Conservation (phyloP, 495 filamentous ascomycete genomes). For the Aspergillus campestris region DNA sequence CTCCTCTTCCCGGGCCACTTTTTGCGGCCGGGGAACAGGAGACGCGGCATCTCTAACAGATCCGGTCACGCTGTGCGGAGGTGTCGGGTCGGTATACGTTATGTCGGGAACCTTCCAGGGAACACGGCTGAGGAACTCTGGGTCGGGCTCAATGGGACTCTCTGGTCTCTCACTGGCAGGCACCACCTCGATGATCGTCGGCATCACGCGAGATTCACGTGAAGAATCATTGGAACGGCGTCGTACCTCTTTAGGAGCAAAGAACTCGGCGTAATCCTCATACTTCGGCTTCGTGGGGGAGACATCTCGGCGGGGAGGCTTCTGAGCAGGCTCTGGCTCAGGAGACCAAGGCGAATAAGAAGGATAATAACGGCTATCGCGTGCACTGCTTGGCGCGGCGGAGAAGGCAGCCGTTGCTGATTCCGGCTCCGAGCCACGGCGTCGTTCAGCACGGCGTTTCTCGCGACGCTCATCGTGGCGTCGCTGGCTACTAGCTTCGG, state of each 20-base stretch:
- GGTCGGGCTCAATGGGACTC: constrained; percentile 18
- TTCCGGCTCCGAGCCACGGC: constrained; percentile 14
- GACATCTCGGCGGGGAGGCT: constrained; percentile 16
- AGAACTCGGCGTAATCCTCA: constrained; percentile 38
- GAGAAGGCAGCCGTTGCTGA: constrained; percentile 9
- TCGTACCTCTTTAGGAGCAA: constrained; percentile 30
- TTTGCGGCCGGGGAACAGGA: constrained; percentile 18
- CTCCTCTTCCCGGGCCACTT: constrained; percentile 13
- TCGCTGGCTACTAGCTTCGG: constrained; percentile 22
- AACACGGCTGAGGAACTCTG: constrained; percentile 16
- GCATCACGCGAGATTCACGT: constrained; percentile 16
- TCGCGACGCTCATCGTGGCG: constrained; percentile 26
- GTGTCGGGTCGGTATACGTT: constrained; percentile 43
- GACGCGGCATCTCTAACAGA: constrained; percentile 29
- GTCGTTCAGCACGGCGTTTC: constrained; percentile 33
- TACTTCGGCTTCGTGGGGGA: constrained; percentile 23
- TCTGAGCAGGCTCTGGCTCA: constrained; percentile 12
- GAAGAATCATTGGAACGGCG: constrained; percentile 17
- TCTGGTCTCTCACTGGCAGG: constrained; percentile 15
- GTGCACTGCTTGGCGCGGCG: too few relatives aligned
- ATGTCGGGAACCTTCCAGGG: constrained; percentile 44
- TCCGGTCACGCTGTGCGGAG: constrained; percentile 35
- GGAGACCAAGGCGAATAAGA: background rate
- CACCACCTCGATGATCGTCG: constrained; percentile 26
- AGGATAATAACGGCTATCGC: too few relatives aligned